phyloP scores from a whole-genome alignment of 495 filamentous ascomycete genomes.

The Cudoniella acicularis region DNA sequence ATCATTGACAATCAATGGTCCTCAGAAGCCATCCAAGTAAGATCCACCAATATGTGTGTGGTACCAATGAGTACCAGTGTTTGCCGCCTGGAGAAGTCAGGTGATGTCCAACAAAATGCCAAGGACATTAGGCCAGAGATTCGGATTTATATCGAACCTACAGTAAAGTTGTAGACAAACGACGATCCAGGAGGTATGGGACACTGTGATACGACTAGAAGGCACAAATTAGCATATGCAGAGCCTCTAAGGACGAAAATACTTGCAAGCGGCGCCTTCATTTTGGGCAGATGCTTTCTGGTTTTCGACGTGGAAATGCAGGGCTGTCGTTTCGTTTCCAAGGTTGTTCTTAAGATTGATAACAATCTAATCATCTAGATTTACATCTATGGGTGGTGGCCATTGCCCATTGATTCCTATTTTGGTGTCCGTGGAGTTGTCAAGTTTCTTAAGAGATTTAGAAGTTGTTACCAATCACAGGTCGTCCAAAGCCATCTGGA shows the following conservation, averaged over 20 bases:
- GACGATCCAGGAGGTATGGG: too few relatives aligned
- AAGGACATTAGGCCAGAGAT: too few relatives aligned
- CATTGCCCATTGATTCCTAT: slow-evolving; percentile 76
- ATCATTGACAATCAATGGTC: slow-evolving; percentile 69
- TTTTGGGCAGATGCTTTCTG: slow-evolving; percentile 65
- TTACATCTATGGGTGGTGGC: slow-evolving; percentile 53
- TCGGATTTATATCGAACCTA: too few relatives aligned
- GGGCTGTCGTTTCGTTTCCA: slow-evolving; percentile 62
- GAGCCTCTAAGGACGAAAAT: slow-evolving; percentile 58
- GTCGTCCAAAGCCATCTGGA: slow-evolving; percentile 63
- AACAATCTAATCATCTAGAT: slow-evolving; percentile 68
- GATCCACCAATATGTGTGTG: too few relatives aligned
- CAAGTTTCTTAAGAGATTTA: background rate
- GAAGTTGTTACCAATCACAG: slow-evolving; percentile 78
- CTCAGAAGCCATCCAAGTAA: slow-evolving; percentile 43
- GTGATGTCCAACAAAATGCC: too few relatives aligned
- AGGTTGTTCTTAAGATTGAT: slow-evolving; percentile 71
- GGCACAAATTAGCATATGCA: too few relatives aligned
- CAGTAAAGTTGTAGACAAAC: too few relatives aligned
- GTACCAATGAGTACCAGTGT: too few relatives aligned
- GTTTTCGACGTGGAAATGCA: slow-evolving; percentile 81
- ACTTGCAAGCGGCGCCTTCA: slow-evolving; percentile 62
- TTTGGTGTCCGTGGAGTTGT: background rate
- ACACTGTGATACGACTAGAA: too few relatives aligned
- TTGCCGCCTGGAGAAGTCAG: too few relatives aligned